A percentile compares a stretch with the other conserved stretches of the same genome.
Conservation (phyloP, 2,329 filamentous ascomycete species). For the Chrysosporium keratinophilum region DNA sequence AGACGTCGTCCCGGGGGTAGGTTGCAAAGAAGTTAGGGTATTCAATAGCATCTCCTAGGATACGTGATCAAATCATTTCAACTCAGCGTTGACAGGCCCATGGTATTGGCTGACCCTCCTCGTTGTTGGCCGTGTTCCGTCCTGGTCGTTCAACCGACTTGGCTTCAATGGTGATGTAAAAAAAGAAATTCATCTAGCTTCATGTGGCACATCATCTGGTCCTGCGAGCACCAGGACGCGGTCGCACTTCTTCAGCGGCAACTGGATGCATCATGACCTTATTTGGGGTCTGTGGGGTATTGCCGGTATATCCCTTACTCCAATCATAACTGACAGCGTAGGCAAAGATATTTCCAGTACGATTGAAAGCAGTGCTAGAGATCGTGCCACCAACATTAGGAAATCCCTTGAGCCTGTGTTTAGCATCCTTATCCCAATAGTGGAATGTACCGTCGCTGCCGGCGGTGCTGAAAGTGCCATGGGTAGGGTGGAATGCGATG, state of each 20-base stretch:
- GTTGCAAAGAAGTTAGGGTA: too few species aligned
- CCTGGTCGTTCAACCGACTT: too few species aligned
- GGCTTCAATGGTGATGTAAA: too few species aligned
- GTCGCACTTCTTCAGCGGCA: constrained; percentile 53
- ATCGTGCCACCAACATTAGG: constrained; percentile 77
- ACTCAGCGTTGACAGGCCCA: too few species aligned
- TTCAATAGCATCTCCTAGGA: too few species aligned
- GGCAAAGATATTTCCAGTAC: constrained; percentile 70
- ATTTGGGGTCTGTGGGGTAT: constrained; percentile 58
- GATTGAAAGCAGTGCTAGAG: constrained; percentile 82
- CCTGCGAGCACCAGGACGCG: constrained; percentile 39
- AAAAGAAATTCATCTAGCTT: background rate
- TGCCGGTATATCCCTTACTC: constrained; percentile 87
- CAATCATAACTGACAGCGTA: constrained; percentile 95
- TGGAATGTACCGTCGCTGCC: constrained; percentile 86
- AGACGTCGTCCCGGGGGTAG: too few species aligned
- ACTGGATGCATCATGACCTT: constrained; percentile 82
- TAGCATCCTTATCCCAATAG: constrained; percentile 74
- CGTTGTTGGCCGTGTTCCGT: too few species aligned
- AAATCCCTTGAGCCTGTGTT: constrained; percentile 82
- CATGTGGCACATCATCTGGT: constrained; percentile 24
- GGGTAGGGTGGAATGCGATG: constrained; percentile 92
- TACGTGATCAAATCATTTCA: too few species aligned
- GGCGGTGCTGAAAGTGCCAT: constrained; percentile 97
- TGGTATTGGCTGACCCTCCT: too few species aligned